Evolutionary conservation across 208 protist species (phyloP), one percentile per base, ranked within the genome.

Genomic region (Endotrypanum monterogeii): DNA sequence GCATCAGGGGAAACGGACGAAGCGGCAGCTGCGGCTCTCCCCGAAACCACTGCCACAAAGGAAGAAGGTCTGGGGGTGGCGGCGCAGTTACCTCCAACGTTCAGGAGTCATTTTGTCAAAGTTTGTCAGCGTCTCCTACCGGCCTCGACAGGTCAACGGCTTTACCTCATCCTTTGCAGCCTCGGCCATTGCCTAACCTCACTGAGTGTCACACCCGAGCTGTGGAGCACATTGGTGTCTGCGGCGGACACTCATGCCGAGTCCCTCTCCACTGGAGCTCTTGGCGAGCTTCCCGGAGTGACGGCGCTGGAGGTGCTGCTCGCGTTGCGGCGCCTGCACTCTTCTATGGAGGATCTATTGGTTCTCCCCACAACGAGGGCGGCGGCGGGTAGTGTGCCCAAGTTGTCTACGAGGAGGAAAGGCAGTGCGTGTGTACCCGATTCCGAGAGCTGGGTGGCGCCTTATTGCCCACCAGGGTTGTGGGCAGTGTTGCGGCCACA

Each of bases 111-210:
- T 48, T 67, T 32, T 67, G 30, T 76, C 14, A 65, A 58, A 9
- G 76, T 81, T 23, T 81, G 76, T 46, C 63, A 68, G 48, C 76
- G 76, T 60, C 66, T 81, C 9, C 66, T 81, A 39, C 71, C 71
- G 9, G 66, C 65, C 41, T 70, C 76, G 18, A 81, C 54, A 14
- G 76, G 76, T 8, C 76, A 81, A 50, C 76, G 70, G 3, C 71
- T 76, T 20, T 81, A 75, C 66, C 50, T 81, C 3, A 76, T 81
- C n/a, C 48, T 81, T 14, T 72, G 76, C 70, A 81, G 71, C 50
- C 35, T 81, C 1, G 69, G 65, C 32, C 32, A 28, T 5, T 81
- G 76, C 71, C n/a, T 28, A 1, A 60, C 46, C 25, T 55, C 55
- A 16, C 39, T 68, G 54, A 28, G n/a, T 28, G 6, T 75, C 25